These are phyloP conservation scores for Emiliania huxleyi DNA, from an alignment of 78 protist genomes.

Conservation along the genomic window DNA sequence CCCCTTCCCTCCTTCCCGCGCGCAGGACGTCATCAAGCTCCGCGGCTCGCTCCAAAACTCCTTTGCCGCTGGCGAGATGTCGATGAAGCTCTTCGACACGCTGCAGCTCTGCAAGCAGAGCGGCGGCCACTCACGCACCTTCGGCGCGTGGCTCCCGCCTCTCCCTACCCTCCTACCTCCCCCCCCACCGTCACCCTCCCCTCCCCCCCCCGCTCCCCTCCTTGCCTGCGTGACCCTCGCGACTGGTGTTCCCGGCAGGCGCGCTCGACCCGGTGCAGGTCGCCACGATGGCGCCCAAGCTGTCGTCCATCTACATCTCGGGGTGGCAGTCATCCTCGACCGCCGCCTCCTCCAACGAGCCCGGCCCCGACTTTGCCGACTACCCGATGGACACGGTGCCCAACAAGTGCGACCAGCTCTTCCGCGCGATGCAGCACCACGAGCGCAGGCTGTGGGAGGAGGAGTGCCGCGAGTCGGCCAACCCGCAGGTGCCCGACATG, in stretches of 20 bases:
- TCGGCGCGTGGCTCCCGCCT: background rate
- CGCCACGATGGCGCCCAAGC: constrained; percentile 70
- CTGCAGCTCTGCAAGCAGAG: background rate
- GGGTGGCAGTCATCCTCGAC: constrained; percentile 81
- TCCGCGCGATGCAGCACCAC: constrained; percentile 76
- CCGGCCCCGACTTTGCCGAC: constrained; percentile 85
- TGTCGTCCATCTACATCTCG: constrained; percentile 69
- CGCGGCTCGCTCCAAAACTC: constrained; percentile 67
- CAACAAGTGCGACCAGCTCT: constrained; percentile 61
- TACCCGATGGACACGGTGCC: constrained; percentile 84
- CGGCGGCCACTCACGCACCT: background rate
- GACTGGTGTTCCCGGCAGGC: constrained; percentile 55
- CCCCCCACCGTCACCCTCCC: too few relatives aligned
- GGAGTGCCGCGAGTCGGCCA: constrained; percentile 28
- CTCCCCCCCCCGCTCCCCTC: constrained; percentile 46
- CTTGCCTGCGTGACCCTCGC: constrained; percentile 7
- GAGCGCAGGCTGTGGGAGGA: constrained; percentile 69
- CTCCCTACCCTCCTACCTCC: too few relatives aligned
- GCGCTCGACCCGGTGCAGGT: constrained; percentile 78
- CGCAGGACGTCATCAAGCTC: constrained; percentile 74
- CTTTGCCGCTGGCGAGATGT: background rate
- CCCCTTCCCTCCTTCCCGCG: constrained; percentile 45
- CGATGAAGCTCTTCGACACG: background rate
- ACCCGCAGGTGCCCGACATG: constrained; percentile 48
- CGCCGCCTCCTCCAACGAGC: constrained; percentile 75